phyloP scores from a whole-genome alignment of 2,329 filamentous ascomycete species.

The Colletotrichum aenigma region DNA sequence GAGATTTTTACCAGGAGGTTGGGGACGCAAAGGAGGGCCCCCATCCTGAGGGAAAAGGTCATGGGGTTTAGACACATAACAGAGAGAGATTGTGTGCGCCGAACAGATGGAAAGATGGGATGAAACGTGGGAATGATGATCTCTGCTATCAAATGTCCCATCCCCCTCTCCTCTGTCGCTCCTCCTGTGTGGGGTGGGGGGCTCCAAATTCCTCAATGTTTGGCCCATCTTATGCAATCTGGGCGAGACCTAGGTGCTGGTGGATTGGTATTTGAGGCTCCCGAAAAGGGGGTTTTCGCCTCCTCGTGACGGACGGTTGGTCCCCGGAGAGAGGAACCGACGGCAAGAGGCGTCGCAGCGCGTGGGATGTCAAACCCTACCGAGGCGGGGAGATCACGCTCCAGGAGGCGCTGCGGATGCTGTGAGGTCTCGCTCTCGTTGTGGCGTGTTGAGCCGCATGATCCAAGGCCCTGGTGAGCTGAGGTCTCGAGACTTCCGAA shows the following conservation, averaged over 20 bases:
- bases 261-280: not conserved
- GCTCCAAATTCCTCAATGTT: not conserved
- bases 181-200: not conserved
- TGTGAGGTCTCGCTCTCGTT: not conserved
- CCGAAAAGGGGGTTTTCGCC: not conserved
- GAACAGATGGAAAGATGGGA: not conserved
- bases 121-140: slow-evolving; percentile 8
- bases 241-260: not conserved
- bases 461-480: not conserved
- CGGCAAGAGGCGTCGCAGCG: not conserved
- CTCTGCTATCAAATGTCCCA: slow-evolving; percentile 10
- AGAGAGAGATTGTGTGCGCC: not conserved
- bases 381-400: not conserved
- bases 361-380: not conserved
- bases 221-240: not conserved
- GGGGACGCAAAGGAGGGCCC: not conserved
- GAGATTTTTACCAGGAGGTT: not conserved
- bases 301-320: not conserved
- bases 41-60: not conserved
- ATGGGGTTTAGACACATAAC: not conserved
- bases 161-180: not conserved
- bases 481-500: not conserved
- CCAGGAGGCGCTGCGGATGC: not conserved
- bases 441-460: not conserved
- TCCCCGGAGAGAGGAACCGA: not conserved